Evolutionary conservation across 108 stramenopile species (phyloP), one percentile per base, ranked within the genome.

Genomic region (Nitzschia putrida): DNA sequence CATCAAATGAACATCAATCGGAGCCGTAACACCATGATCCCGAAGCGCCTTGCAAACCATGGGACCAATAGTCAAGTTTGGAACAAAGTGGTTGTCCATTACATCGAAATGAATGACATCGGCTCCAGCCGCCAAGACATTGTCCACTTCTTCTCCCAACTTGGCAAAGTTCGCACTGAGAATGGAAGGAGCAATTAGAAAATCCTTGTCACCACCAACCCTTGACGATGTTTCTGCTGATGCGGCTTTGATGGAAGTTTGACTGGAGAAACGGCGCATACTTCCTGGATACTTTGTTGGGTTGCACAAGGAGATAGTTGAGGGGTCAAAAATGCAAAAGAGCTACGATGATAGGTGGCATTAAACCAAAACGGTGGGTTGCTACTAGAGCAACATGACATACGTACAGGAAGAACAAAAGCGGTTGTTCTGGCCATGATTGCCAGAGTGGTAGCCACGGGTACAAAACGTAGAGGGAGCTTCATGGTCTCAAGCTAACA

Each of bases 61-160:
- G 61, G 98, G 98, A 54, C 98, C 98, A 54, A 99, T 97, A 52
- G 98, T 98, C 24, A 99, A 85, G 86, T 97, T 99, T 39, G 98
- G 98, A 9, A 98, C 76, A 80, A 96, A 99, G 87, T 99, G 98
- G 80, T 97, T 98, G 88, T 99, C 98, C 98, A 99, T 99, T 23
- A 99, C 97, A 68, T 99, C 98, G 68, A 99, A 99, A 85, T 99
- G 98, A 47, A 99, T 92, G 61, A 99, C 94, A 72, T 98, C 98
- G 58, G 98, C 98, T 22, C 98, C 98, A 26, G 98, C 98, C 55
- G 83, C 88, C 61, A 99, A 85, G 29, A 96, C 89, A 78, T 98
- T 96, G 83, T 96, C 93, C 42, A 99, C 98, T 83, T 99, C 98
- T 72, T 92, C 89, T 57, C 98, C 98, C 41, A 99, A 89, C 34